A percentile compares a stretch with the other conserved stretches of the same genome.
These are phyloP conservation scores for California macrophylla DNA, from an alignment of 441 rosid species.

Conservation along the genomic window DNA sequence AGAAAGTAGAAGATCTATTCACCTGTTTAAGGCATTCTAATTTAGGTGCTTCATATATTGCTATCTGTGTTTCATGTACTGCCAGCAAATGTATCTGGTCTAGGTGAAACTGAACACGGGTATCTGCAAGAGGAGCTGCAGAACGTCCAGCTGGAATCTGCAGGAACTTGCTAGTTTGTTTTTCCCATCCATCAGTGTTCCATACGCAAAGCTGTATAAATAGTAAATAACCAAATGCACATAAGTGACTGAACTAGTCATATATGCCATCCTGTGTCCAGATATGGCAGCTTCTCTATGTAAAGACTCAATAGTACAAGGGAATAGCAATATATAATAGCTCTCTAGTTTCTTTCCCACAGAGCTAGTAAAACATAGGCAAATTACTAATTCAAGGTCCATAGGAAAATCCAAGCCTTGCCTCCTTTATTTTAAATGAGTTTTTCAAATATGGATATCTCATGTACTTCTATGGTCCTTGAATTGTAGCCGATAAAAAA, in stretches of 20 bases:
- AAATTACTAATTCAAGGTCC: too few relatives aligned
- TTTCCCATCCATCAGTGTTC: constrained; percentile 89
- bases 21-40: constrained; percentile 68
- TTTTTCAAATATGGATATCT: too few relatives aligned
- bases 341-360: too few relatives aligned
- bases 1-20: constrained; percentile 21
- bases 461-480: too few relatives aligned
- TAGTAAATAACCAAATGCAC: constrained; percentile 3
- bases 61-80: constrained; percentile 69
- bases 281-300: neutral
- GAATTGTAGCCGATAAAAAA: too few relatives aligned
- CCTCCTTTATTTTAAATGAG: too few relatives aligned
- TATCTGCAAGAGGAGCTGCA: constrained; percentile 48
- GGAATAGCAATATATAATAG: neutral
- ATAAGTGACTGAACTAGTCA: neutral
- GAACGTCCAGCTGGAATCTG: constrained; percentile 46
- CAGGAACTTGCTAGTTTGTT: constrained; percentile 63
- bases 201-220: constrained; percentile 54
- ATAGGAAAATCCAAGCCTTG: too few relatives aligned
- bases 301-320: neutral
- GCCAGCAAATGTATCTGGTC: constrained; percentile 56
- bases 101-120: constrained; percentile 64
- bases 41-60: constrained; percentile 58
- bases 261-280: neutral
- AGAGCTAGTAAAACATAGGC: neutral